A percentile compares a stretch with the other conserved stretches of the same genome.
Evolutionary conservation across 352 stramenopile species (phyloP).

Genomic region (Pythium diclinum): DNA sequence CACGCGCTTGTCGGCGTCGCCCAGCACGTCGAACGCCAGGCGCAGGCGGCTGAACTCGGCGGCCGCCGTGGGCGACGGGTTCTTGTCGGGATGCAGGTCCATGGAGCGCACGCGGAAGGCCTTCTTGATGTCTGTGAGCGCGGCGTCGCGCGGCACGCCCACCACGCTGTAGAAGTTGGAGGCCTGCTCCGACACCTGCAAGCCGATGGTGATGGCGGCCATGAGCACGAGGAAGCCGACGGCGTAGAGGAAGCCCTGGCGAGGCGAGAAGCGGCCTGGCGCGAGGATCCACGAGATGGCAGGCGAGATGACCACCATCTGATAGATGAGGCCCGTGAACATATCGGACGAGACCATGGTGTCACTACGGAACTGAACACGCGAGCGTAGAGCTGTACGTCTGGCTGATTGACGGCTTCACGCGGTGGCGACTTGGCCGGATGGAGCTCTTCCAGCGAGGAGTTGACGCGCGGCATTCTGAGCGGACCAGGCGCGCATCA

Average conservation of each 20-base stretch:
- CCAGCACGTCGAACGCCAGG: conserved; percentile 91
- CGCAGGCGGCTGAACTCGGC: conserved; percentile 94
- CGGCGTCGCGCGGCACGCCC: conserved; percentile 85
- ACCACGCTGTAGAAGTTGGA: conserved; percentile 95
- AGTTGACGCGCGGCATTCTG: conserved; percentile 17
- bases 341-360: conserved; percentile 46
- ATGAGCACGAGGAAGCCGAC: conserved; percentile 92
- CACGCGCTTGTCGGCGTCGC: no score
- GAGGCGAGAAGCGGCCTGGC: conserved; percentile 91
- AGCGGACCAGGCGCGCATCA: background rate
- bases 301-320: conserved; percentile 82
- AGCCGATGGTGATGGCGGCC: conserved; percentile 89
- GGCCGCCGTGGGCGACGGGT: conserved; percentile 87
- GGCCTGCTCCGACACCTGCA: conserved; percentile 89
- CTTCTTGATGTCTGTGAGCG: conserved; percentile 94
- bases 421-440: no score
- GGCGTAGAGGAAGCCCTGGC: conserved; percentile 92
- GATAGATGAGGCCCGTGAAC: conserved; percentile 63
- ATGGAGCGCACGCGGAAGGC: conserved; percentile 95
- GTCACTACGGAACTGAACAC: no score
- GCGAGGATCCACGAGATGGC: conserved; percentile 95
- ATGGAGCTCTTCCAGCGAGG: conserved; percentile 2
- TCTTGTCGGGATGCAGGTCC: conserved; percentile 97
- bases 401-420: background rate
- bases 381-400: no score